phyloP scores from a whole-genome alignment of 495 filamentous ascomycete genomes.

The Podospora pseudoanserina region DNA sequence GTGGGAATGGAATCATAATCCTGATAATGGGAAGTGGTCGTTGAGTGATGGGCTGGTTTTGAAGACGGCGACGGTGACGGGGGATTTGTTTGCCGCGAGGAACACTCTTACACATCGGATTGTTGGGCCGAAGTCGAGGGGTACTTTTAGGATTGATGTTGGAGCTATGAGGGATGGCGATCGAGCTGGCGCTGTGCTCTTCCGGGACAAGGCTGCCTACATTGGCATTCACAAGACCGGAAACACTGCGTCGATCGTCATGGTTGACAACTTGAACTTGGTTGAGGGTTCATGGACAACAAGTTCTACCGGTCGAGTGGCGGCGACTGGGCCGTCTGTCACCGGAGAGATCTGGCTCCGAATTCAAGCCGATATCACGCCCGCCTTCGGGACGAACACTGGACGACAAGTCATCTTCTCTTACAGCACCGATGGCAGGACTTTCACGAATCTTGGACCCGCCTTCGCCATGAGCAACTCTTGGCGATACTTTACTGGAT shows the following conservation, averaged over 20 bases:
- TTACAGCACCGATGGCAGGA: conserved; percentile 49
- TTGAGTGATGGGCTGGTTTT: conserved; percentile 38
- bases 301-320: conserved; percentile 35
- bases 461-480: conserved; percentile 41
- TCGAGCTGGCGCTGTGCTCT: conserved; percentile 46
- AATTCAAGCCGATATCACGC: conserved; percentile 40
- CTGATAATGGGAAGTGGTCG: conserved; percentile 40
- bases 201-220: conserved; percentile 51
- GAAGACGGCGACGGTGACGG: conserved; percentile 49
- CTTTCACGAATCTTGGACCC: conserved; percentile 42
- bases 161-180: conserved; percentile 50
- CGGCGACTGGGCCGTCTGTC: conserved; percentile 29
- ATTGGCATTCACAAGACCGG: conserved; percentile 44
- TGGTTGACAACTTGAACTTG: conserved; percentile 29
- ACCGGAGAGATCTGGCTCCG: conserved; percentile 42
- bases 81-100: conserved; percentile 49
- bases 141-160: conserved; percentile 47
- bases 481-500: conserved; percentile 54
- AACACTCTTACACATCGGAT: conserved; percentile 58
- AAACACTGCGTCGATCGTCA: conserved; percentile 21
- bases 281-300: conserved; percentile 41
- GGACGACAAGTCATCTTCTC: conserved; percentile 40
- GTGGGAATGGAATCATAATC: conserved; percentile 66
- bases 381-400: conserved; percentile 30
- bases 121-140: conserved; percentile 44